These are phyloP conservation scores for Metarhizium album DNA, from an alignment of 2,329 filamentous ascomycete genomes.

Conservation along the genomic window DNA sequence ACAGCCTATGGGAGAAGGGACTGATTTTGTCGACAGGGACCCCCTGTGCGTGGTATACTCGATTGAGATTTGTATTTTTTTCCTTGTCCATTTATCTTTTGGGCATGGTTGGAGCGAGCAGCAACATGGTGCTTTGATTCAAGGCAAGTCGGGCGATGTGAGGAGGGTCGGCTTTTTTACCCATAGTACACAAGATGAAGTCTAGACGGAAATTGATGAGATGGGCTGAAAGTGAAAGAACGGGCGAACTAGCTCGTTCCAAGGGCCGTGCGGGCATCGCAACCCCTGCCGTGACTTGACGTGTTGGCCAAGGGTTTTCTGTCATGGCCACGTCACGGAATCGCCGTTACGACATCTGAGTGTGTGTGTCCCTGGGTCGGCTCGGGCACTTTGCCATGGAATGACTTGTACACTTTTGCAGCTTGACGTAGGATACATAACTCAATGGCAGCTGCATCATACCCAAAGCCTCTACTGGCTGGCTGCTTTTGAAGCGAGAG, in stretches of 20 bases:
- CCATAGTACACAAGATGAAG: background rate
- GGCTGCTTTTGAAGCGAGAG: too few relatives aligned
- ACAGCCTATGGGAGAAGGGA: background rate
- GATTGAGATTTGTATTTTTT: slow-evolving; percentile 1
- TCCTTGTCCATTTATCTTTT: background rate
- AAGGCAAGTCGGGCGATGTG: background rate
- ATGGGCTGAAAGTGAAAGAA: background rate
- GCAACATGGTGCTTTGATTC: background rate
- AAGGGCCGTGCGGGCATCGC: background rate
- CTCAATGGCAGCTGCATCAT: too few relatives aligned
- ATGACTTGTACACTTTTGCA: too few relatives aligned
- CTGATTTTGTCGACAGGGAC: background rate
- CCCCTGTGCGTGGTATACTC: background rate
- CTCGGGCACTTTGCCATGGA: too few relatives aligned
- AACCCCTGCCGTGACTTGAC: background rate
- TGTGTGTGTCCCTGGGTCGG: too few relatives aligned
- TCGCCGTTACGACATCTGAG: too few relatives aligned
- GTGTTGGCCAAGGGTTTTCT: background rate
- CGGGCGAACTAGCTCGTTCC: background rate
- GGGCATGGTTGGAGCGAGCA: slow-evolving; percentile 1
- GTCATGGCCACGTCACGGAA: too few relatives aligned
- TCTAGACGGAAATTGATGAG: slow-evolving; percentile 5
- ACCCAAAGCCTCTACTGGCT: too few relatives aligned
- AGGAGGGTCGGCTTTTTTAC: background rate
- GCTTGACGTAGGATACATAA: too few relatives aligned